These are phyloP conservation scores for Backusella circina DNA, from an alignment of 192 early-diverging fungal genomes.

Conservation along the genomic window DNA sequence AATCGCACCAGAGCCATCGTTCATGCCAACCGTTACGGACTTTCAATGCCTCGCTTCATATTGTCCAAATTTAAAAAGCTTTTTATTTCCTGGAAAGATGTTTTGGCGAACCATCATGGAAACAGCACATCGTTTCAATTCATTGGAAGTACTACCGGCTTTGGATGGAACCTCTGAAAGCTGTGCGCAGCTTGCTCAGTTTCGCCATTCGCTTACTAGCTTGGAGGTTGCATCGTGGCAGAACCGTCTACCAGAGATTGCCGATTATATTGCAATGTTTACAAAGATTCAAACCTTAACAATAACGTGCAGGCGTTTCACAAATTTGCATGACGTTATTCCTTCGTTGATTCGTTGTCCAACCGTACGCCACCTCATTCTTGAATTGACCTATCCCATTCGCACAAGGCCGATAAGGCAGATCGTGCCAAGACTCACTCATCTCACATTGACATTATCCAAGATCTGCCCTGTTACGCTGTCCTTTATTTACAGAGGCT, in stretches of 20 bases:
- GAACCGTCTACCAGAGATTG: background rate
- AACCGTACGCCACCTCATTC: background rate
- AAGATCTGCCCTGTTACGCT: background rate
- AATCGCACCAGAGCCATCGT: background rate
- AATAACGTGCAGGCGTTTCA: background rate
- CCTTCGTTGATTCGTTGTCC: background rate
- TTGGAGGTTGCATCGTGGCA: background rate
- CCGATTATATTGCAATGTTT: background rate
- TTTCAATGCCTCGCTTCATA: background rate
- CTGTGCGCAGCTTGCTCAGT: background rate
- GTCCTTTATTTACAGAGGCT: background rate
- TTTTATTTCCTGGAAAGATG: background rate
- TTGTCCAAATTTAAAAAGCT: background rate
- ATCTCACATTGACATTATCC: background rate
- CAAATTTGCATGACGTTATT: background rate
- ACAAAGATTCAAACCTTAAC: background rate
- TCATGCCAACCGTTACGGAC: background rate
- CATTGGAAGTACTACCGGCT: background rate
- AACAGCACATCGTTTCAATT: background rate
- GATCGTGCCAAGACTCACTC: background rate
- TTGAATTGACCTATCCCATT: background rate
- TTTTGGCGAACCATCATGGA: background rate
- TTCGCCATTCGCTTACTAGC: background rate
- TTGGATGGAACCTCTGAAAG: background rate
- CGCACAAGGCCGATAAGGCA: background rate